A percentile compares a stretch with the other conserved stretches of the same genome.
These are phyloP conservation scores for Rhizophora mangle DNA, from an alignment of 345 rosid genomes.

Conservation along the genomic window DNA sequence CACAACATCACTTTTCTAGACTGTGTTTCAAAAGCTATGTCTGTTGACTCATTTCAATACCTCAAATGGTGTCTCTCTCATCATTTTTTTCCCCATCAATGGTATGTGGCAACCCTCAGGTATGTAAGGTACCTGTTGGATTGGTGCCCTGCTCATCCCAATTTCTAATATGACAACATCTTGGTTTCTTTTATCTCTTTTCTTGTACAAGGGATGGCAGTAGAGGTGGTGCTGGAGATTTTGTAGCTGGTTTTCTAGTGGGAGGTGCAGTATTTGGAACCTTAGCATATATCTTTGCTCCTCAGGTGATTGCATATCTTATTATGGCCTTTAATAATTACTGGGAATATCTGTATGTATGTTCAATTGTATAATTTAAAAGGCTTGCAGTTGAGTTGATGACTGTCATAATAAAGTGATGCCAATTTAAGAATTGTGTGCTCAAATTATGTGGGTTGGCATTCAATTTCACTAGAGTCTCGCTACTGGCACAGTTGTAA, in stretches of 20 bases:
- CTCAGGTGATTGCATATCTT: constrained; percentile 55
- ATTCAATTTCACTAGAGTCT: background rate
- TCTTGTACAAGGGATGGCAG: constrained; percentile 40
- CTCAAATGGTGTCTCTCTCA: too few relatives aligned
- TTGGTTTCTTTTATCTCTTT: background rate
- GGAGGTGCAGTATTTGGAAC: constrained; percentile 91
- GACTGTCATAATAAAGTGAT: background rate
- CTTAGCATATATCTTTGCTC: constrained; percentile 72
- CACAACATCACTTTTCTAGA: too few relatives aligned
- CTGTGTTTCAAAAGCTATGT: too few relatives aligned
- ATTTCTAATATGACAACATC: background rate
- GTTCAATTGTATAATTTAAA: background rate
- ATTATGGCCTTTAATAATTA: constrained; percentile 2
- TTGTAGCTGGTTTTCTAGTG: constrained; percentile 79
- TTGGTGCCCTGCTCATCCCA: too few relatives aligned
- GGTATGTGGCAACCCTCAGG: too few relatives aligned
- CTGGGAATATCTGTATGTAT: background rate
- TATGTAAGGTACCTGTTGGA: too few relatives aligned
- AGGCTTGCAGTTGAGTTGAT: background rate
- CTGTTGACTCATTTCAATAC: too few relatives aligned
- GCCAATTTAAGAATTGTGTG: background rate
- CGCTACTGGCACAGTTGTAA: background rate
- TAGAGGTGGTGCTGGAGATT: constrained; percentile 62
- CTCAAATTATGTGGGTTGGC: background rate
- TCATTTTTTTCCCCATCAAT: too few relatives aligned